phyloP scores from a whole-genome alignment of 208 protist species.

The Trypanosoma melophagium region DNA sequence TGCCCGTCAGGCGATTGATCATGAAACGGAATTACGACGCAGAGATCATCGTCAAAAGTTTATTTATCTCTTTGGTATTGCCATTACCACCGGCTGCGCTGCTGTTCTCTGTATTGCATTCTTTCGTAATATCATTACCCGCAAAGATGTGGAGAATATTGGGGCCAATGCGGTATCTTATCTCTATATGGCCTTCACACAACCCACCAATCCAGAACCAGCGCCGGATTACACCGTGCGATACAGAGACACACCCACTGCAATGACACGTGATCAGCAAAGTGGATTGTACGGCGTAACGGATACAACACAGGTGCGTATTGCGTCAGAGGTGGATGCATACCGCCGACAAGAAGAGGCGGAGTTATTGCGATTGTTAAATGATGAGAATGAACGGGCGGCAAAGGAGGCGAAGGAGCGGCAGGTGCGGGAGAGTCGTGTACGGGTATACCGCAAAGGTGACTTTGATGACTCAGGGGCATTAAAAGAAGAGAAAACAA shows the following conservation, averaged over 20 bases:
- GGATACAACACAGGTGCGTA: constrained; percentile 26
- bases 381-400: constrained; percentile 67
- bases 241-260: constrained; percentile 74
- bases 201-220: constrained; percentile 78
- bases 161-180: constrained; percentile 59
- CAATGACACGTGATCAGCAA: constrained; percentile 68
- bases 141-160: constrained; percentile 59
- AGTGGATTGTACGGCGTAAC: constrained; percentile 35
- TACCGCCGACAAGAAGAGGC: constrained; percentile 57
- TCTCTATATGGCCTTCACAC: constrained; percentile 70
- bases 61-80: constrained; percentile 52
- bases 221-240: constrained; percentile 79
- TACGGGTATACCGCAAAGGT: constrained; percentile 56
- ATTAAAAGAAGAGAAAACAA: constrained; percentile 24
- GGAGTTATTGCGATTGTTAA: constrained; percentile 73
- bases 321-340: constrained; percentile 33
- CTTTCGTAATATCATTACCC: constrained; percentile 48
- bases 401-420: constrained; percentile 20
- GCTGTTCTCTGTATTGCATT: constrained; percentile 63
- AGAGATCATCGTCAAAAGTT: constrained; percentile 36
- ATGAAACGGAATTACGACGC: constrained; percentile 41
- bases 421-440: constrained; percentile 41
- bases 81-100: constrained; percentile 43
- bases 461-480: constrained; percentile 41
- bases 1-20: constrained; percentile 56